phyloP scores from a whole-genome alignment of 2,329 filamentous ascomycete species.

The Cephalotrichum gorgonifer region DNA sequence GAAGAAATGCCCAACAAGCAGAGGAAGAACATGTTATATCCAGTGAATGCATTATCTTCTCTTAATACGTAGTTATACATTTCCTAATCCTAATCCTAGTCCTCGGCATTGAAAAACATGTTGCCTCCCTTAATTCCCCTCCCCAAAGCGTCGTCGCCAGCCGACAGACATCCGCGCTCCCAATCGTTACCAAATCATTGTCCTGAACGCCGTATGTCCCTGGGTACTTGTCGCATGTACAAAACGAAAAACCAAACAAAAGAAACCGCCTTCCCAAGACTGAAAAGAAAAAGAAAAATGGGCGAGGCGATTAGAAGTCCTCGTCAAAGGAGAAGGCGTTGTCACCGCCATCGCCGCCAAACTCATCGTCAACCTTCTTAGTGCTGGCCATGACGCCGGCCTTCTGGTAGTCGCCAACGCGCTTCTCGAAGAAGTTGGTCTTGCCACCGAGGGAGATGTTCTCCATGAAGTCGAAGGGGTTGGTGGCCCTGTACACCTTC shows the following conservation, averaged over 20 bases:
- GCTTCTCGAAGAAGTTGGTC: conserved; percentile 99
- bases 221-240: not conserved
- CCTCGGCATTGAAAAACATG: not conserved
- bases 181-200: not conserved
- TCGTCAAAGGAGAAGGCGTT: conserved; percentile 74
- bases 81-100: not conserved
- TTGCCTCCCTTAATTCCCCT: not conserved
- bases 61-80: not conserved
- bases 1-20: not conserved
- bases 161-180: too few species aligned
- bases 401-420: conserved; percentile 98
- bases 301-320: conserved; percentile 64
- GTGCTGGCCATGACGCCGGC: conserved; percentile 94
- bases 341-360: conserved; percentile 47
- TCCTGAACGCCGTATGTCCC: not conserved
- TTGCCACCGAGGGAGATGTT: conserved; percentile 98
- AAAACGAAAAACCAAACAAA: not conserved
- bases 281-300: conserved; percentile 6
- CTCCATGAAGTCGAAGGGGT: conserved; percentile 99
- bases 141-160: not conserved
- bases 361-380: conserved; percentile 57
- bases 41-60: not conserved
- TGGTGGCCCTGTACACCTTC: conserved; percentile 85
- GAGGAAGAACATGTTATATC: not conserved
- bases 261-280: not conserved